phyloP scores from a whole-genome alignment of 495 filamentous ascomycete genomes.

The Penicillium robsamsonii region DNA sequence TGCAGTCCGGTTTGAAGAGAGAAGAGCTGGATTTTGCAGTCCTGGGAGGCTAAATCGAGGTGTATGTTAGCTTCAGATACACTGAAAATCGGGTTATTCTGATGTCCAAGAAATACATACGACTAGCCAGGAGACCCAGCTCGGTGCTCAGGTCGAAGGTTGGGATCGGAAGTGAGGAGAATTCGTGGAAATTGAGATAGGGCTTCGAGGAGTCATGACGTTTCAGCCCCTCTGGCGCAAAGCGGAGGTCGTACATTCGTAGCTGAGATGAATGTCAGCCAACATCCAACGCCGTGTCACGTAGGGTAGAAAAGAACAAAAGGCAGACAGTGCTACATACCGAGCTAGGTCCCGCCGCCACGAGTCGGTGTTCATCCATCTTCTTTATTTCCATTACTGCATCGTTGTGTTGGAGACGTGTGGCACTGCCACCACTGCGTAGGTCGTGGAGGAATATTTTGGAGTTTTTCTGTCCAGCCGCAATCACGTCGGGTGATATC shows the following conservation, averaged over 20 bases:
- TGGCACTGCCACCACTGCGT: slow-evolving; percentile 33
- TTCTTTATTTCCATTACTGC: slow-evolving; percentile 38
- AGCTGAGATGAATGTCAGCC: slow-evolving; percentile 25
- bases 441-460: slow-evolving; percentile 39
- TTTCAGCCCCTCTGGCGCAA: slow-evolving; percentile 29
- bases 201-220: slow-evolving; percentile 36
- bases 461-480: slow-evolving; percentile 37
- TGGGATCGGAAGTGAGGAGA: slow-evolving; percentile 24
- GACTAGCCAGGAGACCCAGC: slow-evolving; percentile 39
- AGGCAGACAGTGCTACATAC: slow-evolving; percentile 23
- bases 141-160: slow-evolving; percentile 41
- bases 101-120: slow-evolving; percentile 21
- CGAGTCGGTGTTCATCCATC: slow-evolving; percentile 37
- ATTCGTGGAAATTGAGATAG: slow-evolving; percentile 38
- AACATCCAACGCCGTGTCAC: background rate
- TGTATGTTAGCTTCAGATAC: background rate
- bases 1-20: slow-evolving; percentile 37
- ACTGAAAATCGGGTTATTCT: background rate
- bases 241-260: slow-evolving; percentile 49
- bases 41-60: slow-evolving; percentile 26
- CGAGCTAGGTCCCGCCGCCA: slow-evolving; percentile 36
- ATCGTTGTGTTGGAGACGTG: slow-evolving; percentile 36
- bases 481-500: slow-evolving; percentile 39
- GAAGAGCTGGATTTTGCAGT: slow-evolving; percentile 40
- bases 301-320: background rate